Base-by-base conservation (phyloP, 371 early-diverging fungal species). In the Apophysomyces variabilis region DNA sequence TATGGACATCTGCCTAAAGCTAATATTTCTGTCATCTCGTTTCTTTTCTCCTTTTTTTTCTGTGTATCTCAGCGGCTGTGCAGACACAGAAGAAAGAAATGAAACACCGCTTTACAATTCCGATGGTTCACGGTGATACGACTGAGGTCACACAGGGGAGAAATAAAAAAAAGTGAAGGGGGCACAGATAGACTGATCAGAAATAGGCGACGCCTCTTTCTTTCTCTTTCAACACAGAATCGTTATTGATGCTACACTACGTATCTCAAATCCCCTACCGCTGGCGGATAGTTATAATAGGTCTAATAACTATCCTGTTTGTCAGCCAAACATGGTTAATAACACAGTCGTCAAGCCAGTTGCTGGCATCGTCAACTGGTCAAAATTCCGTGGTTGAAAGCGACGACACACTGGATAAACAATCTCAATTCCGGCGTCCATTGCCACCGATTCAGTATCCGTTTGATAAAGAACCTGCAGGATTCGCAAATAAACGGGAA, bases 401-500 rank as follows among this genome's bases (percentile, higher is more conserved):
- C 58, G 58, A 4, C 3, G 14, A 18, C 1, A 13, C 62, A 66
- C n/a, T 46, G 9, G 13, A 71, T 26, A 32, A 32, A 44, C 36
- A 38, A 43, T 36, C 43, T 57, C 4, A 38, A 16, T 32, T 61
- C 44, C 46, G 56, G 32, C 38, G 43, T 16, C 26, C 11, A 37
- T 59, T 73, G 18, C 66, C 70, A 26, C 41, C 39, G 26, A 66
- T 68, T 54, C 73, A 70, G 58, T 64, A 57, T 38, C 32, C 39
- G 39, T 64, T 57, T 38, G 56, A n/a, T 32, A 14, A 21, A 8
- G 76, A 75, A 65, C 68, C 73, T 2, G 57, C 18, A 3, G 6
- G 54, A 35, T 63, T 70, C 36, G 66, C 62, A 18, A 21, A 47
- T 7, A 58, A 61, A 16, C 71, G 78, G 5, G 74, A 77, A 61